Conservation (phyloP, 371 early-diverging fungal species). For the Sporodiniella umbellata region DNA sequence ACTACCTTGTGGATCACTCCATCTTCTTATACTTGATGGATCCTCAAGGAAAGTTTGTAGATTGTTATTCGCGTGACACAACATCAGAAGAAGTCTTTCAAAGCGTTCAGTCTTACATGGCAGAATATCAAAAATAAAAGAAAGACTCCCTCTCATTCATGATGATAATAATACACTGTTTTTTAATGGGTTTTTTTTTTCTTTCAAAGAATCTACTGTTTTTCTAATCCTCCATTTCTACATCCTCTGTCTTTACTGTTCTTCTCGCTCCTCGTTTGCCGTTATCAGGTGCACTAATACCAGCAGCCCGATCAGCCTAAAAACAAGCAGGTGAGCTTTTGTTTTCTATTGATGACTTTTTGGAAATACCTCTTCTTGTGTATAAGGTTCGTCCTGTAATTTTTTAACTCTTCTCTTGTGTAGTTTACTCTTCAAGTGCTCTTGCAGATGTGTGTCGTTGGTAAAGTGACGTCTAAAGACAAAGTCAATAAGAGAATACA, state of each 20-base stretch:
- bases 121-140: constrained; percentile 39
- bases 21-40: constrained; percentile 94
- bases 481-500: not conserved
- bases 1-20: constrained; percentile 95
- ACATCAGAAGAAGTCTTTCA: constrained; percentile 51
- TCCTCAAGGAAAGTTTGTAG: constrained; percentile 82
- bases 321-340: not conserved
- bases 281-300: constrained; percentile 41
- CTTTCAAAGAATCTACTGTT: too few species aligned
- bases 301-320: constrained; percentile 50
- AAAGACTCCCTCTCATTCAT: too few species aligned
- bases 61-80: constrained; percentile 79
- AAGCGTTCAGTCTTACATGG: constrained; percentile 53
- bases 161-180: constrained; percentile 1
- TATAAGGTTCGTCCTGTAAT: constrained; percentile 79
- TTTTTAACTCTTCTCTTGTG: constrained; percentile 68
- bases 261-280: constrained; percentile 41
- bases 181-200: too few species aligned
- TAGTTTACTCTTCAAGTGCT: constrained; percentile 44
- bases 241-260: constrained; percentile 26
- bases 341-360: not conserved
- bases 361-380: constrained; percentile 77
- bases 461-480: constrained; percentile 47
- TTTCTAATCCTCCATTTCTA: constrained; percentile 38
- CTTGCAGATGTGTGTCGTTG: constrained; percentile 26